Evolutionary conservation across 2,329 filamentous ascomycete genomes (phyloP).

Genomic region (Ophiostoma perfectum): DNA sequence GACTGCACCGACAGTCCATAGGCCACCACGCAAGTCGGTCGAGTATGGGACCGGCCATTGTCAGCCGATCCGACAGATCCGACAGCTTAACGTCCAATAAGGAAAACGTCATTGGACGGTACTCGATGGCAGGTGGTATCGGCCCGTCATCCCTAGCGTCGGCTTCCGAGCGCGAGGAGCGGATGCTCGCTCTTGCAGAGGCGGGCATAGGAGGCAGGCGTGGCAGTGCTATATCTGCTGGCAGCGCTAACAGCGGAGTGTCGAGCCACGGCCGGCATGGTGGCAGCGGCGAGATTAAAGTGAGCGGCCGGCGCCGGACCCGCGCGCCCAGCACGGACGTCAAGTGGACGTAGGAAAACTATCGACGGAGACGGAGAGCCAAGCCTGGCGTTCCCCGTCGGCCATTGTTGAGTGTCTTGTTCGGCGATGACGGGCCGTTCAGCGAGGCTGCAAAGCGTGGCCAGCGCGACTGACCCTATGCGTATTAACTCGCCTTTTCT

Average conservation of each 20-base stretch:
- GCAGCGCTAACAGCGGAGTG: background rate
- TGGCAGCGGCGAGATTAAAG: slow-evolving; percentile 19
- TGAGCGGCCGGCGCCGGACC: slow-evolving; percentile 22
- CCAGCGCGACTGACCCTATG: background rate
- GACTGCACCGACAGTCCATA: slow-evolving; percentile 32
- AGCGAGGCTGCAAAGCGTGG: background rate
- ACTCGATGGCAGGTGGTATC: slow-evolving; percentile 11
- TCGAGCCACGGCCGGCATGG: background rate
- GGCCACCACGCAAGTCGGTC: slow-evolving; percentile 29
- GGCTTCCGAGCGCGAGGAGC: slow-evolving; percentile 17
- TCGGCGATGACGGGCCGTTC: background rate
- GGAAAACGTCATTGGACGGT: slow-evolving; percentile 26
- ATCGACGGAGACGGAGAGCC: slow-evolving; percentile 15
- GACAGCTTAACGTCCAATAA: slow-evolving; percentile 30
- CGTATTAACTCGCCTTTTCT: background rate
- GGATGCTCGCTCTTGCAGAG: slow-evolving; percentile 21
- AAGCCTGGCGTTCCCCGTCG: background rate
- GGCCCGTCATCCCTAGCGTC: slow-evolving; percentile 9
- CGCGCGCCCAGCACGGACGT: slow-evolving; percentile 25
- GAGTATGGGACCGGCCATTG: slow-evolving; percentile 28
- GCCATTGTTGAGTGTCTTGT: background rate
- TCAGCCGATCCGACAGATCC: slow-evolving; percentile 28
- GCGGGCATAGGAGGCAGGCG: slow-evolving; percentile 1
- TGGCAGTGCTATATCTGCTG: background rate
- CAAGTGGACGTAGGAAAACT: slow-evolving; percentile 26